Evolutionary conservation across 2,329 filamentous ascomycete species (phyloP).

Genomic region (Apiospora hydei): DNA sequence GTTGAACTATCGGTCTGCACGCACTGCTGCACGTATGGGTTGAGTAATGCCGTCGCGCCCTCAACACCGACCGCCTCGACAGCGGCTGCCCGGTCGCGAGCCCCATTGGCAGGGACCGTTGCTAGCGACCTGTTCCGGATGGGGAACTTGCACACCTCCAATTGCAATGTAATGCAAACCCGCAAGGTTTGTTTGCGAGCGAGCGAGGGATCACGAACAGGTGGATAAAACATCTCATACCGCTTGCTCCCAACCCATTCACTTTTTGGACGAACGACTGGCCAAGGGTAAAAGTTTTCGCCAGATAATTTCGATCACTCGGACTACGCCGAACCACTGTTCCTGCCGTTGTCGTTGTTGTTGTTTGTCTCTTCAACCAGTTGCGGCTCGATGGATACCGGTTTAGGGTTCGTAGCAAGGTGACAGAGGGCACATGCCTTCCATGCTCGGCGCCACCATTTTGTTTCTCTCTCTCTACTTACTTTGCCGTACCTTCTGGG

Average conservation of each 20-base stretch:
- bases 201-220: conserved; percentile 14
- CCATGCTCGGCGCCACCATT: not conserved
- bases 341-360: not conserved
- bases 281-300: conserved; percentile 7
- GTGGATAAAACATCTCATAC: conserved; percentile 8
- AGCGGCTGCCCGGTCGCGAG: not conserved
- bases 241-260: conserved; percentile 14
- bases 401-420: not conserved
- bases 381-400: not conserved
- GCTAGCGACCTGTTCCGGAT: conserved; percentile 7
- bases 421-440: not conserved
- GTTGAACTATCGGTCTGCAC: not conserved
- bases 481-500: not conserved
- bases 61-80: conserved; percentile 1
- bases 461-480: not conserved
- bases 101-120: conserved; percentile 4
- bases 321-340: conserved; percentile 9
- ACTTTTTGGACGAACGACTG: not conserved
- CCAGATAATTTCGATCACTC: conserved; percentile 15
- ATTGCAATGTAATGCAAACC: conserved; percentile 16
- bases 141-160: not conserved
- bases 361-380: not conserved
- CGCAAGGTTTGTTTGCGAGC: conserved; percentile 11
- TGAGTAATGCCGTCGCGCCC: conserved; percentile 10
- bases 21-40: not conserved